A percentile compares a stretch with the other conserved stretches of the same genome.
phyloP scores from a whole-genome alignment of 352 stramenopile species.

The Pythium dissotocum region DNA sequence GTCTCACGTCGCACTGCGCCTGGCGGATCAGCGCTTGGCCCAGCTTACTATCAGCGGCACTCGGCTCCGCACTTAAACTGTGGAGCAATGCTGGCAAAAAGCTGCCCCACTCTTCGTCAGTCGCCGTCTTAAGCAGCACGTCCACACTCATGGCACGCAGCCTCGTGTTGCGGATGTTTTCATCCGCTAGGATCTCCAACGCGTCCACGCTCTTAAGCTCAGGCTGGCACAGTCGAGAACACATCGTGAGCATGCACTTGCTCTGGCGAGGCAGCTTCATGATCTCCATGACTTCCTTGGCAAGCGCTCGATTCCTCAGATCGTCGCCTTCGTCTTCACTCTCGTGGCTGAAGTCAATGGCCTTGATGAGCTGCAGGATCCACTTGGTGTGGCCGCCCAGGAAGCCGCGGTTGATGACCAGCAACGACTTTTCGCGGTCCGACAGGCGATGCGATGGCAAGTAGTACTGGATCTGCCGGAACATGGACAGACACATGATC shows the following conservation, averaged over 20 bases:
- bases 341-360: constrained; percentile 72
- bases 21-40: constrained; percentile 70
- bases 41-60: constrained; percentile 60
- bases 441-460: constrained; percentile 75
- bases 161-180: constrained; percentile 56
- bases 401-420: constrained; percentile 83
- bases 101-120: constrained; percentile 79
- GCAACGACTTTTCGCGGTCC: constrained; percentile 64
- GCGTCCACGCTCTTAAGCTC: constrained; percentile 78
- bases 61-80: constrained; percentile 70
- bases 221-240: constrained; percentile 72
- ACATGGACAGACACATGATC: constrained; percentile 89
- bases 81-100: constrained; percentile 76
- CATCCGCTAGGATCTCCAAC: constrained; percentile 73
- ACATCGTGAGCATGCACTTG: constrained; percentile 90
- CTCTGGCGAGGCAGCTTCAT: constrained; percentile 65
- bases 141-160: constrained; percentile 67
- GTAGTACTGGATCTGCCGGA: constrained; percentile 89
- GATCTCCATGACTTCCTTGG: constrained; percentile 63
- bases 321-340: constrained; percentile 39
- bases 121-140: constrained; percentile 60
- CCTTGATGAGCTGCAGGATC: constrained; percentile 83
- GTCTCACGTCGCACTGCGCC: constrained; percentile 74
- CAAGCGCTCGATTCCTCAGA: constrained; percentile 34
- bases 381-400: constrained; percentile 80